A percentile compares a stretch with the other conserved stretches of the same genome.
phyloP scores from a whole-genome alignment of 371 early-diverging fungal genomes.

The Conidiobolus incongruus region DNA sequence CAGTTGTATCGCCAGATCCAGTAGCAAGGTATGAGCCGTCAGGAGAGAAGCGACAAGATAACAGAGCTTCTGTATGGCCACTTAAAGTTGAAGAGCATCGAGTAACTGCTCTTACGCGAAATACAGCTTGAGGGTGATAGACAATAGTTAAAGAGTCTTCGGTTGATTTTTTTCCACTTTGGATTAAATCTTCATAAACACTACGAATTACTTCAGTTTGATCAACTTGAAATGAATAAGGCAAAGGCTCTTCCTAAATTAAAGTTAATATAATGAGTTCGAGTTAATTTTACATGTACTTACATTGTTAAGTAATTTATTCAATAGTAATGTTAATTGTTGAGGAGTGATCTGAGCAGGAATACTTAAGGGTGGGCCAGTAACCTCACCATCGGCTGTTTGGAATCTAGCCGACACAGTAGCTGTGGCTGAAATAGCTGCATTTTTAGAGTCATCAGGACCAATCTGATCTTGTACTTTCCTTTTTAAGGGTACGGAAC shows the following conservation, averaged over 20 bases:
- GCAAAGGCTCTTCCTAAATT: conserved; percentile 52
- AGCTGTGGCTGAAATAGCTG: conserved; percentile 6
- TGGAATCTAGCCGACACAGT: conserved; percentile 39
- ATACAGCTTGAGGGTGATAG: conserved; percentile 86
- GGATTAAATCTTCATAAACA: conserved; percentile 49
- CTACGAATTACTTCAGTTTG: conserved; percentile 50
- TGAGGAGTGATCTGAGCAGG: conserved; percentile 66
- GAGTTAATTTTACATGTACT: conserved; percentile 1
- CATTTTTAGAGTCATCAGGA: too few relatives aligned
- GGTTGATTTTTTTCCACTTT: conserved; percentile 38
- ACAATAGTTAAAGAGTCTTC: conserved; percentile 70
- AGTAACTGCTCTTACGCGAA: conserved; percentile 77
- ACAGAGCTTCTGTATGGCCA: conserved; percentile 86
- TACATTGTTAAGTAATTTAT: conserved; percentile 72
- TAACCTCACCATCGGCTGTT: conserved; percentile 49
- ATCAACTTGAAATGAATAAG: conserved; percentile 77
- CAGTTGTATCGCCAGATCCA: conserved; percentile 89
- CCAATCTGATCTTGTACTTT: too few relatives aligned
- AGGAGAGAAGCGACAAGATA: conserved; percentile 76
- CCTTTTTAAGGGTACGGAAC: too few relatives aligned
- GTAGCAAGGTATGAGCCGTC: conserved; percentile 77
- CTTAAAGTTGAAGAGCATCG: conserved; percentile 68
- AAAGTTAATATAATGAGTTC: conserved; percentile 2
- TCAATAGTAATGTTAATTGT: conserved; percentile 65
- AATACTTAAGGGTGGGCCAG: conserved; percentile 67